phyloP scores from a whole-genome alignment of 202 grass and related monocot species.

The Alloteropsis angusta region DNA sequence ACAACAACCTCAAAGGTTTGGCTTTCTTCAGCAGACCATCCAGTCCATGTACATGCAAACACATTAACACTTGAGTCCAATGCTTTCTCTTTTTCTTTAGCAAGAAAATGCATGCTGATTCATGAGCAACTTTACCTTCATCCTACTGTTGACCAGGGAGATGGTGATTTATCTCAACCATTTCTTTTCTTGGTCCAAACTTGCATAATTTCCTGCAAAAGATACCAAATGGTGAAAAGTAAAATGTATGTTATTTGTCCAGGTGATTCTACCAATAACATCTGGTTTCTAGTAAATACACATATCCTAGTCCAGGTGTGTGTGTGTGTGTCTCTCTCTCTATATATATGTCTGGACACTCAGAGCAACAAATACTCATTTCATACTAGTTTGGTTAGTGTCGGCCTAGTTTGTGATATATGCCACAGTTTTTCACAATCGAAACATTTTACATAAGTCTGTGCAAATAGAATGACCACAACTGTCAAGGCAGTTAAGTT shows the following conservation, averaged over 20 bases:
- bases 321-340: too few relatives aligned
- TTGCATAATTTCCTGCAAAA: not conserved
- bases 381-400: not conserved
- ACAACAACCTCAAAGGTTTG: conserved; percentile 66
- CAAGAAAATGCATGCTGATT: not conserved
- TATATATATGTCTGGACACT: not conserved
- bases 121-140: not conserved
- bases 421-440: not conserved
- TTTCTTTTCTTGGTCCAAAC: not conserved
- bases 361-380: not conserved
- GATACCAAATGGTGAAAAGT: not conserved
- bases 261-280: not conserved
- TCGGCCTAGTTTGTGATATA: not conserved
- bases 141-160: not conserved
- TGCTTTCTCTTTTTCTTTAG: not conserved
- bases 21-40: not conserved
- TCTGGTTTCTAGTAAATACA: not conserved
- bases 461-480: not conserved
- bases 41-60: not conserved
- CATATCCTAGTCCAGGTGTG: not conserved
- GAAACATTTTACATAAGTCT: not conserved
- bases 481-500: not conserved
- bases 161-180: not conserved
- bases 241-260: not conserved
- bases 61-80: not conserved